phyloP scores from a whole-genome alignment of 371 early-diverging fungal species.

The Mortierella sp. region DNA sequence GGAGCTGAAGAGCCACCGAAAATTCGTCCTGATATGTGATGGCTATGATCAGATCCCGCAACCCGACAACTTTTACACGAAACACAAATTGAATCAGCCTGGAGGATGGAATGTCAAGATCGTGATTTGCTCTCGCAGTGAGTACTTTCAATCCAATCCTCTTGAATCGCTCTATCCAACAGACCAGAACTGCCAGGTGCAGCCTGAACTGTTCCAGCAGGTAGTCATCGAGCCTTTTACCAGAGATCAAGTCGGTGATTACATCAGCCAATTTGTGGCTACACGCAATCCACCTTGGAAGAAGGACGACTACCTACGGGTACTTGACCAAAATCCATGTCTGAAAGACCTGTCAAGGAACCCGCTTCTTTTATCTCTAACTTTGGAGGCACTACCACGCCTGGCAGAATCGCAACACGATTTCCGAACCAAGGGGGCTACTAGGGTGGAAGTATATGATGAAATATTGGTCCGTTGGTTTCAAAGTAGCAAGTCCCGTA shows the following conservation, averaged over 20 bases:
- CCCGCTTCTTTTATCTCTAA: not conserved
- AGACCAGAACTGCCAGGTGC: not conserved
- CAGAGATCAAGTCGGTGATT: not conserved
- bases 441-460: slow-evolving; percentile 6
- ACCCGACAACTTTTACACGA: not conserved
- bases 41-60: not conserved
- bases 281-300: not conserved
- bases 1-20: not conserved
- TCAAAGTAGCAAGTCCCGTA: not conserved
- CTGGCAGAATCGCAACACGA: not conserved
- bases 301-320: not conserved
- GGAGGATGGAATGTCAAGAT: slow-evolving; percentile 1
- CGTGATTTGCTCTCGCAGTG: slow-evolving; percentile 5
- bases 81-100: not conserved
- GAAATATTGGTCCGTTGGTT: not conserved
- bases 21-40: not conserved
- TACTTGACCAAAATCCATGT: not conserved
- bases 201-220: not conserved
- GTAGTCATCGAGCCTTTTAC: not conserved
- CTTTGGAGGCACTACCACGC: not conserved
- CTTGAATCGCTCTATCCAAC: not conserved
- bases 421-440: not conserved
- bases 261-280: not conserved
- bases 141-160: not conserved
- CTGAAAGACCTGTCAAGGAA: slow-evolving; percentile 5